phyloP scores from a whole-genome alignment of 1,139 yeast species.

The Diutina scorzettiae region DNA sequence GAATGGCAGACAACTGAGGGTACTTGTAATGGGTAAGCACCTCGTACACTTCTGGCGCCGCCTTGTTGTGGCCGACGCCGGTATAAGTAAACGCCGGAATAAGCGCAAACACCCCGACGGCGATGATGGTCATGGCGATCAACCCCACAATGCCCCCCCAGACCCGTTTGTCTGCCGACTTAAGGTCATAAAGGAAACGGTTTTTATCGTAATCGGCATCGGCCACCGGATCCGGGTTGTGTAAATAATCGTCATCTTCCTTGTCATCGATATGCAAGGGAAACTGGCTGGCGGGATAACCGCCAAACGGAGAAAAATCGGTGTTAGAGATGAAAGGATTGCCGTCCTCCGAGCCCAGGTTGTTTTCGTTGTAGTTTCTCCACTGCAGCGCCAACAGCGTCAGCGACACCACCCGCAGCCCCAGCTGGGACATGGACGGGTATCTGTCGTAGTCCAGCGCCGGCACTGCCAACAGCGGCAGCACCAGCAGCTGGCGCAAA shows the following conservation, averaged over 20 bases:
- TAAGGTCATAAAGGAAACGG: constrained; percentile 16
- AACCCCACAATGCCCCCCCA: constrained; percentile 14
- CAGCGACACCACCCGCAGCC: constrained; percentile 19
- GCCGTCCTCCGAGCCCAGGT: background rate
- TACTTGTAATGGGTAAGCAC: constrained; percentile 45
- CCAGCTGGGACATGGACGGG: background rate
- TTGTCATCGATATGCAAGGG: constrained; percentile 18
- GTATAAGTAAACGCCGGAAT: constrained; percentile 17
- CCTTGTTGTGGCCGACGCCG: constrained; percentile 11
- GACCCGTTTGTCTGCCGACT: constrained; percentile 15
- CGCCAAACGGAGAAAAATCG: constrained; percentile 14
- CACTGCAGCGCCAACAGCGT: constrained; percentile 15
- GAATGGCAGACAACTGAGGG: constrained; percentile 47
- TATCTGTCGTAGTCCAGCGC: constrained; percentile 5
- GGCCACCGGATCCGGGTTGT: constrained; percentile 19
- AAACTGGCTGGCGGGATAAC: constrained; percentile 17
- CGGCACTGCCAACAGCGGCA: constrained; percentile 3
- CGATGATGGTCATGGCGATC: constrained; percentile 11
- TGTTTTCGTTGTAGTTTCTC: constrained; percentile 7
- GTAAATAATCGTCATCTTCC: constrained; percentile 19
- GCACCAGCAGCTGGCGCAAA: constrained; percentile 5
- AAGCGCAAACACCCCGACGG: constrained; percentile 14
- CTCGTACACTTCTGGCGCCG: constrained; percentile 24
- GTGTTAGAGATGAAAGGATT: constrained; percentile 4
- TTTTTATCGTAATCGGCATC: constrained; percentile 19